Percentiles rank a stretch among this genome's conserved stretches.
Conservation (phyloP, 176 grass and related monocot genomes). For the Cenchrus purpureus region DNA sequence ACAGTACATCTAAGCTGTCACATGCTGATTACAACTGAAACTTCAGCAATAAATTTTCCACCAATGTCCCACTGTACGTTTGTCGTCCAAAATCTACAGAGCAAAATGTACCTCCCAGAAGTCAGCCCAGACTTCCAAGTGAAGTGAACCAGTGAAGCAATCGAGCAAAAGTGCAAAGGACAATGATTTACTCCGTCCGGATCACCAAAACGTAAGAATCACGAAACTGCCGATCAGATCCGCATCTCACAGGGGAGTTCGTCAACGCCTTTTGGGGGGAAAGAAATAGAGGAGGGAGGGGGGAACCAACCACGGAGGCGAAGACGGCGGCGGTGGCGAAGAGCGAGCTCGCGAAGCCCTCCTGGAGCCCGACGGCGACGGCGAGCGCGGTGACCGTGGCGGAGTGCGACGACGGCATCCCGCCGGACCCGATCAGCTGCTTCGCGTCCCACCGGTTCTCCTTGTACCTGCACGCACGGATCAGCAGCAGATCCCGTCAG, state of each 20-base stretch:
- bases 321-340: constrained; percentile 82
- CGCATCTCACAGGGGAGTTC: background rate
- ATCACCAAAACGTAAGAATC: background rate
- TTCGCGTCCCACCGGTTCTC: constrained; percentile 95
- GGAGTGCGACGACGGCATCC: constrained; percentile 92
- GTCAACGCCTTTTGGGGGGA: background rate
- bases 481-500: constrained; percentile 24
- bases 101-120: background rate
- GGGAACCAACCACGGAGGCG: constrained; percentile 68
- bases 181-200: background rate
- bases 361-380: constrained; percentile 63
- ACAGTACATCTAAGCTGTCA: background rate
- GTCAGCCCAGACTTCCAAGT: background rate
- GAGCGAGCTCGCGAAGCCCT: constrained; percentile 68
- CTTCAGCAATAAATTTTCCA: background rate
- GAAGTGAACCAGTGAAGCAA: background rate
- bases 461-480: constrained; percentile 61
- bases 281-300: background rate
- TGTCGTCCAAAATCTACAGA: background rate
- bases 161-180: constrained; percentile 3
- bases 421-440: constrained; percentile 77
- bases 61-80: background rate
- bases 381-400: constrained; percentile 82
- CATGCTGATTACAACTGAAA: background rate
- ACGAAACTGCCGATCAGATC: background rate